Evolutionary conservation across 129 eudicot species (phyloP), one percentile per base, ranked within the genome.

Genomic region (Smallanthus sonchifolius): DNA sequence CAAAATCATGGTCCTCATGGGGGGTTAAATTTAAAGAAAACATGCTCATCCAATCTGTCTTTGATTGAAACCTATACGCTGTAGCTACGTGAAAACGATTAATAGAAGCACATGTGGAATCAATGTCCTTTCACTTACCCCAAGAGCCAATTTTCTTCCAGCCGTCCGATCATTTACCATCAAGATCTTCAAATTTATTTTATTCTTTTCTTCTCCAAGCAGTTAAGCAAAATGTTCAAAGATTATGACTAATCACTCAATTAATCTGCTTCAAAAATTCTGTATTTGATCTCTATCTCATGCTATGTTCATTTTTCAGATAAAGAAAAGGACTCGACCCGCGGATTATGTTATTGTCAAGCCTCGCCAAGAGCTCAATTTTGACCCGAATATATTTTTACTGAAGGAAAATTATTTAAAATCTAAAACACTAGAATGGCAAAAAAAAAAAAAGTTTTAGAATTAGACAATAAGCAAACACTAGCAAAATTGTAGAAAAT

Each of bases 81-180:
- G 47, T 63, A 37, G 42, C 77, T 35, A 60, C 64, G 17, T 38
- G 71, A 62, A 78, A 79, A 79, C 82, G 82, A 79, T 79, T 56
- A 64, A 71, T 79, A 10, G 28, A 39, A n/a, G 72, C 77, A 76
- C 80, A 63, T 51, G 73, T 72, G 5, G 4, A 49, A 54, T 51
- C 17, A 28, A 6, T 72, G 78, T 10, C 83, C 78, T 79, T 79
- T 36, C 48, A 56, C 63, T 65, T 20, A 32, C 69, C 68, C 73
- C 78, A 79, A 79, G 68, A 73, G 83, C 83, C 83, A 11, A 1
- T 69, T 79, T 79, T 42, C 20, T 55, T 39, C 78, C 56, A 79
- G 43, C 74, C 83, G 7, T 79, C 68, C 78, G 83, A 79, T n/a
- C n/a, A n/a, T 78, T 38, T 48, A 8, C 45, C 40, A 44, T 59